Evolutionary conservation across 2,329 filamentous ascomycete genomes (phyloP).

Genomic region (Pseudogymnoascus sp.): DNA sequence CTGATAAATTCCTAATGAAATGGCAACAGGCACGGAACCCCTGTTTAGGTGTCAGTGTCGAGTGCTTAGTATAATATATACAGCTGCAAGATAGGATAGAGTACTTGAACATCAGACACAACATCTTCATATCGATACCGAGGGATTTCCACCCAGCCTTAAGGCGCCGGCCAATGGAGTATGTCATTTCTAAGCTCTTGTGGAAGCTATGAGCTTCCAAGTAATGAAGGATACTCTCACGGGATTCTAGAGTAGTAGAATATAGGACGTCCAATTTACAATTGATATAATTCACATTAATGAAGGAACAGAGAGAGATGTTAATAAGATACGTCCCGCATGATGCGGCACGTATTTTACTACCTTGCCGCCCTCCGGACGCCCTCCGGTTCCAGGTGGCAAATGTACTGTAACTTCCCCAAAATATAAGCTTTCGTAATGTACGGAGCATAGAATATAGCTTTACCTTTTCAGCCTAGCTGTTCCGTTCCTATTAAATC

Average conservation of each 20-base stretch:
- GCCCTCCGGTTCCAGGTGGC: neutral
- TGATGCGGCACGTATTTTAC: neutral
- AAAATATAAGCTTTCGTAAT: neutral
- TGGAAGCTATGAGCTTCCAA: neutral
- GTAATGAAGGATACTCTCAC: neutral
- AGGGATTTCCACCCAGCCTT: slow-evolving; percentile 5
- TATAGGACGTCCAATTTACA: neutral
- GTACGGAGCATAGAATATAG: neutral
- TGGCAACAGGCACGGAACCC: slow-evolving; percentile 3
- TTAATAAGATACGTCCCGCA: neutral
- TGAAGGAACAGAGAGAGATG: neutral
- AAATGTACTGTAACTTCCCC: neutral
- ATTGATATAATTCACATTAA: neutral
- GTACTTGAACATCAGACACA: slow-evolving; percentile 10
- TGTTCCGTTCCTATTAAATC: neutral
- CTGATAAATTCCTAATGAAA: slow-evolving; percentile 2
- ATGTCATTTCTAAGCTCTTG: neutral
- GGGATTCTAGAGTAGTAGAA: neutral
- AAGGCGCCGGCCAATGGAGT: neutral
- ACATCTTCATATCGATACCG: neutral
- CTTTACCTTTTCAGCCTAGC: neutral
- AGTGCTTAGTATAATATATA: neutral
- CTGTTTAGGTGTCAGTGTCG: neutral
- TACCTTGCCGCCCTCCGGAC: neutral
- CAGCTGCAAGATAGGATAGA: neutral